phyloP scores from a whole-genome alignment of 1,284 basidiomycete genomes.

The Malassezia globosa region DNA sequence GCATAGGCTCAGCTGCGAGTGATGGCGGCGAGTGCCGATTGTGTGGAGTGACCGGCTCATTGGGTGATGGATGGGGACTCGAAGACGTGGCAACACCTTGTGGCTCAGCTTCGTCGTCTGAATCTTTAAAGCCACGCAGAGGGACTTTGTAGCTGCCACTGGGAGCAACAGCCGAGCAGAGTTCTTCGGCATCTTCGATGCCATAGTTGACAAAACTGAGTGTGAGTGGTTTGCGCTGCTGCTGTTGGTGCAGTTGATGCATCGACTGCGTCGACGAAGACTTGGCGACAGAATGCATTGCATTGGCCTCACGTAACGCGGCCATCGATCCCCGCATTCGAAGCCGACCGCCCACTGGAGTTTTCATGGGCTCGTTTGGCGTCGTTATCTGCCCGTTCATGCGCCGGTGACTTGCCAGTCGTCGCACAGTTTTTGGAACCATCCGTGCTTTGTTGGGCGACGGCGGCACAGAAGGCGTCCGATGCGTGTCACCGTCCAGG shows the following conservation, averaged over 20 bases:
- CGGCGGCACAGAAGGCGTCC: background rate
- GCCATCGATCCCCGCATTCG: conserved; percentile 15
- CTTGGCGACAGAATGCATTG: conserved; percentile 7
- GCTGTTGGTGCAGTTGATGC: background rate
- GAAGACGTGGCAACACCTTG: no score
- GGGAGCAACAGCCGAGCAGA: conserved; percentile 42
- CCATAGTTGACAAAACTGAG: conserved; percentile 45
- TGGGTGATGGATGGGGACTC: background rate
- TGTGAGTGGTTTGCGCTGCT: conserved; percentile 8
- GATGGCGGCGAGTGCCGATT: background rate
- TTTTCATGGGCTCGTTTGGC: background rate
- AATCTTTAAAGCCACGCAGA: conserved; percentile 24
- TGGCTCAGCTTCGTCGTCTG: background rate
- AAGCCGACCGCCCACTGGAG: background rate
- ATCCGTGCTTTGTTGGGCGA: conserved; percentile 4
- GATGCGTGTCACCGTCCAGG: background rate
- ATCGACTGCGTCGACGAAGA: background rate
- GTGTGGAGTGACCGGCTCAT: background rate
- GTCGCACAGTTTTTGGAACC: conserved; percentile 2
- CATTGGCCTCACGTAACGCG: conserved; percentile 16
- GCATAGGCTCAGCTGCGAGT: background rate
- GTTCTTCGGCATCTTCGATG: conserved; percentile 42
- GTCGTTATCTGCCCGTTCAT: conserved; percentile 2
- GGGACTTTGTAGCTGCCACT: conserved; percentile 41
- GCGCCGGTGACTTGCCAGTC: conserved; percentile 11